These are phyloP conservation scores for Puccinia brachypodii DNA, from an alignment of 1,284 basidiomycete species.

Conservation along the genomic window DNA sequence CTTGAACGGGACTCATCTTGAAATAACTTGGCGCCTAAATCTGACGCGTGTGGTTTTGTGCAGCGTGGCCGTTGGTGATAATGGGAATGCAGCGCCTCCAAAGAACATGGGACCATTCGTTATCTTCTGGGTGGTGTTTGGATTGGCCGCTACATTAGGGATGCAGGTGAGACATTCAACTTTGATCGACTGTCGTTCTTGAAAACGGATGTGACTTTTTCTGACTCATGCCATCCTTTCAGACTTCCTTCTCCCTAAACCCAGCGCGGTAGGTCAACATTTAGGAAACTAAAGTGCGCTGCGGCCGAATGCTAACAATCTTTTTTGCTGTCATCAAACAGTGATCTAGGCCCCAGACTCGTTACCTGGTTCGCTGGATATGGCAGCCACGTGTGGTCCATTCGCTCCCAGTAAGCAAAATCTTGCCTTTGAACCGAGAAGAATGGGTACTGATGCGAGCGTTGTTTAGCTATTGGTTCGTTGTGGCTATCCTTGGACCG, in stretches of 20 bases:
- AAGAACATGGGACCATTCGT: constrained; percentile 25
- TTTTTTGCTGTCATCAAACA: neutral
- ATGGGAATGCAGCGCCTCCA: constrained; percentile 20
- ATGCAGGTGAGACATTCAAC: constrained; percentile 27
- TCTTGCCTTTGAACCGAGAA: neutral
- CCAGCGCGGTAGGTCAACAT: constrained; percentile 23
- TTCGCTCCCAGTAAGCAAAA: constrained; percentile 16
- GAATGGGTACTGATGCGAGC: neutral
- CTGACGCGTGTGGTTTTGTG: neutral
- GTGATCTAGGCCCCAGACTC: constrained; percentile 33
- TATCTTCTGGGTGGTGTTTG: constrained; percentile 41
- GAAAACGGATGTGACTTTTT: neutral
- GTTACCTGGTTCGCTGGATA: constrained; percentile 32
- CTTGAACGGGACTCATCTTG: neutral
- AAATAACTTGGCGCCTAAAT: neutral
- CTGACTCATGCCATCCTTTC: neutral
- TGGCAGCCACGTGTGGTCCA: constrained; percentile 17
- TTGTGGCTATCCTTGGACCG: constrained; percentile 11
- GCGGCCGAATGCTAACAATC: neutral
- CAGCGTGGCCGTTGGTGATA: constrained; percentile 31
- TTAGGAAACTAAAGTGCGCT: neutral
- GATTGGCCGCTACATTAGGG: constrained; percentile 29
- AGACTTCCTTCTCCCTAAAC: constrained; percentile 44
- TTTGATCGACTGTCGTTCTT: neutral
- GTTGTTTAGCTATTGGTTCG: constrained; percentile 8